Evolutionary conservation across 2,329 filamentous ascomycete genomes (phyloP), one percentile per base, ranked within the genome.

Genomic region (Pestalotiopsis fici): DNA sequence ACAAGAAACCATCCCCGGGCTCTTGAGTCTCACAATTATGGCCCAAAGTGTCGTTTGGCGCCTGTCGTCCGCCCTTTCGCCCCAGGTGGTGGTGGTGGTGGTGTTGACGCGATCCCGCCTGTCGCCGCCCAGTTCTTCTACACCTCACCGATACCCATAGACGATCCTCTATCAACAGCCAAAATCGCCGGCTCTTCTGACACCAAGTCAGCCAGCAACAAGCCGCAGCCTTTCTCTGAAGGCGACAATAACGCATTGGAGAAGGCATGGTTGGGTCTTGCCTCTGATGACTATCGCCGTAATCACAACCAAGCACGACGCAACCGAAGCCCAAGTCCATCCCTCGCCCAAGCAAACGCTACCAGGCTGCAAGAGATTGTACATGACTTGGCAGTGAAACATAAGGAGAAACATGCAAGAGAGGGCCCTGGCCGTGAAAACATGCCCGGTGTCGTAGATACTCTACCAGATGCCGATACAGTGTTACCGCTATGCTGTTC

Each of bases 121-220:
- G 78, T 92, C 65, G 84, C 86, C 37, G 86, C 91, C 25, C 93
- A 94, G 70, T 97, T 94, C 82, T 97, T 97, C 80, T 97, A 97
- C 79, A 87, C 90, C 15, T 96, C 94, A 12, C 83, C 90, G 13
- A 87, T 95, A 62, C 91, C 94, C 35, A 94, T 97, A 75, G 94
- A 97, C 75, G 94, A 97, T 75, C 93, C 93, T 27, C 85, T 97
- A n/a, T 93, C 92, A 11, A 87, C 91, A 1, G 81, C 84, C 12
- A 78, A 85, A 80, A 75, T 88, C 78, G 77, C 87, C 75, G 78
- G 78, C 27, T 73, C 86, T 77, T 70, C 84, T 77, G 81, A 90
- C 63, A 76, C 85, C 15, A 86, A 82, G 66, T 78, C 85, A 66
- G 79, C 84, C 39, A 90, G 87, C 72, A 85, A 87, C 43, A 87